phyloP scores from a whole-genome alignment of 2,329 filamentous ascomycete species.

The Colletotrichum sp. region DNA sequence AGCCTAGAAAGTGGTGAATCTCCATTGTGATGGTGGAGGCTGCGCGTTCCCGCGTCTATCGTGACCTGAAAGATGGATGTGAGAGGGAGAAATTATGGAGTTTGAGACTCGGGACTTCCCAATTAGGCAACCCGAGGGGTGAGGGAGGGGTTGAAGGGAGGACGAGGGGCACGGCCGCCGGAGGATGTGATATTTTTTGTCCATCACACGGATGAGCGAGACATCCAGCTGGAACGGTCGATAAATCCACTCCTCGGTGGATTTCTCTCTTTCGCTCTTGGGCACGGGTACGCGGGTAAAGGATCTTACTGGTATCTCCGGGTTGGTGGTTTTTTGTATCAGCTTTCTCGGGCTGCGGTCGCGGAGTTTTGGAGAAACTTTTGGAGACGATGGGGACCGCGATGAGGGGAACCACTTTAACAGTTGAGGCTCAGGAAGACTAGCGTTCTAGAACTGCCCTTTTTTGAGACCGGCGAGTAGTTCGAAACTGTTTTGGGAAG shows the following conservation, averaged over 20 bases:
- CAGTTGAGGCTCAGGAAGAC: not conserved
- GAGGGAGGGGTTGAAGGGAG: not conserved
- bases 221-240: constrained; percentile 15
- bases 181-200: not conserved
- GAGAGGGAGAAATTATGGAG: not conserved
- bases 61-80: not conserved
- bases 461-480: not conserved
- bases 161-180: not conserved
- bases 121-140: not conserved
- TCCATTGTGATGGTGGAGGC: not conserved
- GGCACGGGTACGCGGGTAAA: not conserved
- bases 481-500: not conserved
- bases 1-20: not conserved
- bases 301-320: not conserved
- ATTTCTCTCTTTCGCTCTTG: not conserved
- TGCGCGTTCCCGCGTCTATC: not conserved
- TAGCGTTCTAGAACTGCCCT: not conserved
- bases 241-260: constrained; percentile 9
- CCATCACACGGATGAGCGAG: constrained; percentile 6
- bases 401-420: not conserved
- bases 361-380: not conserved
- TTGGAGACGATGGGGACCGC: not conserved
- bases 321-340: not conserved
- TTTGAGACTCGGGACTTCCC: constrained; percentile 1
- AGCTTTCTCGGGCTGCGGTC: not conserved